Evolutionary conservation across 73 alveolate species (phyloP).

Genomic region (Effrenium voratum): DNA sequence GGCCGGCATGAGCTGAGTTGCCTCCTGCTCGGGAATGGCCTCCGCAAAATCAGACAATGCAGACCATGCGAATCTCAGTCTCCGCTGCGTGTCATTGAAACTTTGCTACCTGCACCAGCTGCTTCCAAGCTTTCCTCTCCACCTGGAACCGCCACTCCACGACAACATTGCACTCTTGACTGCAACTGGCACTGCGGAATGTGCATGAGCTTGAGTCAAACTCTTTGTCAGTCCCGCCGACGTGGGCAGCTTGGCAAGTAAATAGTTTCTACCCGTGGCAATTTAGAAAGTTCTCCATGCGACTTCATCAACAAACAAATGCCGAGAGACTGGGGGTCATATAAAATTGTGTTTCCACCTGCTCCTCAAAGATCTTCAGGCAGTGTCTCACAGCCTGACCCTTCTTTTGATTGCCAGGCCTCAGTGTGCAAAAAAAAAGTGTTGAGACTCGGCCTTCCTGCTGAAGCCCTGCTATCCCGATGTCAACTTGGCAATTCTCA

Average conservation of each 20-base stretch:
- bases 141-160: not conserved
- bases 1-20: constrained; percentile 50
- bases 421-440: too few relatives aligned
- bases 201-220: too few relatives aligned
- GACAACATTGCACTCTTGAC: not conserved
- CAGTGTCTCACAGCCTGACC: constrained; percentile 82
- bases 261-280: not conserved
- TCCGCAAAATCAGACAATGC: not conserved
- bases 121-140: constrained; percentile 53
- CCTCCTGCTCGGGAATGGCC: constrained; percentile 82
- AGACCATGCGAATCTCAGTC: not conserved
- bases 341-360: not conserved
- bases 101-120: constrained; percentile 31
- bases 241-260: too few relatives aligned
- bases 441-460: too few relatives aligned
- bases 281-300: not conserved
- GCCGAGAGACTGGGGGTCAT: not conserved
- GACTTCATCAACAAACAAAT: not conserved
- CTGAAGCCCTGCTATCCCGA: too few relatives aligned
- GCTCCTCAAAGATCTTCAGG: constrained; percentile 66
- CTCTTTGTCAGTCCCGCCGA: too few relatives aligned
- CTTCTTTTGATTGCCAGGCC: constrained; percentile 81
- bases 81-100: not conserved
- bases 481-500: too few relatives aligned
- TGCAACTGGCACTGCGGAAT: not conserved